These are phyloP conservation scores for Calonectria pseudoturangicola DNA, from an alignment of 2,329 filamentous ascomycete species.

Conservation along the genomic window DNA sequence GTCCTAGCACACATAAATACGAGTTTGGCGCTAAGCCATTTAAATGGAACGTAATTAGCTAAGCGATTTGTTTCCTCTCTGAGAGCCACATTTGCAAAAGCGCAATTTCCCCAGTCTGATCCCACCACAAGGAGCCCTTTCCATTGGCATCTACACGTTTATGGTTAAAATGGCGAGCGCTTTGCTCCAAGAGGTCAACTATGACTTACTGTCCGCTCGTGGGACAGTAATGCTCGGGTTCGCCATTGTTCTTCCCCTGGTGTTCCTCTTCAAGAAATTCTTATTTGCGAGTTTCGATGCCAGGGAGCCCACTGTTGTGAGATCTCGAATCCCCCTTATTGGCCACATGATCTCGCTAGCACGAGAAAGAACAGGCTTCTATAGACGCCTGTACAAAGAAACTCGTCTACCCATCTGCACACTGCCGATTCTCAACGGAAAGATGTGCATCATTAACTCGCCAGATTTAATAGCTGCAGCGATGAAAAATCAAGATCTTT, in stretches of 20 bases:
- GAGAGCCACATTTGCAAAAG: too few relatives aligned
- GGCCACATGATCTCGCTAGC: slow-evolving; percentile 46
- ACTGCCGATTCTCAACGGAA: slow-evolving; percentile 64
- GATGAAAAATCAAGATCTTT: slow-evolving; percentile 62
- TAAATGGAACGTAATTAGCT: too few relatives aligned
- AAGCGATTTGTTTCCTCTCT: too few relatives aligned
- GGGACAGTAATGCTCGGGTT: neutral
- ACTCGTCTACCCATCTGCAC: slow-evolving; percentile 61
- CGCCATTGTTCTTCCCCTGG: neutral
- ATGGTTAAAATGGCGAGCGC: neutral
- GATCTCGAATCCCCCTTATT: slow-evolving; percentile 41
- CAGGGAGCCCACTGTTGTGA: slow-evolving; percentile 42
- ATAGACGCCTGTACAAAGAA: slow-evolving; percentile 46
- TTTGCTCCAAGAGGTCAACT: neutral
- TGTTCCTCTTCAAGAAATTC: slow-evolving; percentile 15
- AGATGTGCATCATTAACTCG: slow-evolving; percentile 65
- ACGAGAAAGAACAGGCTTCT: slow-evolving; percentile 39
- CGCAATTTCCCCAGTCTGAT: too few relatives aligned
- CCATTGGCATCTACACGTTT: neutral
- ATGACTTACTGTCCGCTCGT: neutral
- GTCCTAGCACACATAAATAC: too few relatives aligned
- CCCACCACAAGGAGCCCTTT: neutral
- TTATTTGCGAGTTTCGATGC: slow-evolving; percentile 30
- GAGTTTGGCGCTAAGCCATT: too few relatives aligned
- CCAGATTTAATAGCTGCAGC: slow-evolving; percentile 62